These are phyloP conservation scores for Quercus agrifolia DNA, from an alignment of 306 rosid species.

Conservation along the genomic window DNA sequence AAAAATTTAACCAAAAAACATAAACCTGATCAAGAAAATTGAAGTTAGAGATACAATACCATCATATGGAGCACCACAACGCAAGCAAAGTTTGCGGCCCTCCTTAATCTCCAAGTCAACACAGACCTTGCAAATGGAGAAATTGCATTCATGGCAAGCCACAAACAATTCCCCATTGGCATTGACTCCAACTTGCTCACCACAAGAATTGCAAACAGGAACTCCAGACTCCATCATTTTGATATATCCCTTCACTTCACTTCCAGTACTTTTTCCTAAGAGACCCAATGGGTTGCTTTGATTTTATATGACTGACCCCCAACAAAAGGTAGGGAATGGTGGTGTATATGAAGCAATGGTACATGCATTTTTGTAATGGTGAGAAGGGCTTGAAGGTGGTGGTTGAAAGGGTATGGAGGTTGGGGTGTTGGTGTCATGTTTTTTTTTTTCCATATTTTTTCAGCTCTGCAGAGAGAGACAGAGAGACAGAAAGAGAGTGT, in stretches of 20 bases:
- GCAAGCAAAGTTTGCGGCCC: conserved; percentile 74
- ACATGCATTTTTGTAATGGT: conserved; percentile 28
- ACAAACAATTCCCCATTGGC: conserved; percentile 70
- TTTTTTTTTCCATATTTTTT: too few relatives aligned
- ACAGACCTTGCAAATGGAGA: conserved; percentile 80
- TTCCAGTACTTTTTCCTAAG: neutral
- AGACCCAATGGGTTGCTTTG: neutral
- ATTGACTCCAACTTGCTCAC: conserved; percentile 55
- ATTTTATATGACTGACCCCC: too few relatives aligned
- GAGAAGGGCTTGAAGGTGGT: conserved; percentile 31
- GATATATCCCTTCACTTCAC: neutral
- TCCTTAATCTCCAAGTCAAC: conserved; percentile 66
- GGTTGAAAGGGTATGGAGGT: conserved; percentile 60
- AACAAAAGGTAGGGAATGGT: conserved; percentile 13
- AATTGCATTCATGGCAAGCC: conserved; percentile 82
- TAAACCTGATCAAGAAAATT: neutral
- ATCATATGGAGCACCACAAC: conserved; percentile 70
- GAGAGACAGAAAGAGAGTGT: conserved; percentile 24
- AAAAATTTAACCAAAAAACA: neutral
- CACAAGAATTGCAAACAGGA: conserved; percentile 78
- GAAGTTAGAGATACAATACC: conserved; percentile 28
- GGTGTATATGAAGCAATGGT: conserved; percentile 6
- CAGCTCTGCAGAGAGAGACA: conserved; percentile 20
- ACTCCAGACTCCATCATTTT: conserved; percentile 83
- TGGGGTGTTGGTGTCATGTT: conserved; percentile 66